These are phyloP conservation scores for Saccharum spontaneum DNA, from an alignment of 176 grass and related monocot species.

Conservation along the genomic window DNA sequence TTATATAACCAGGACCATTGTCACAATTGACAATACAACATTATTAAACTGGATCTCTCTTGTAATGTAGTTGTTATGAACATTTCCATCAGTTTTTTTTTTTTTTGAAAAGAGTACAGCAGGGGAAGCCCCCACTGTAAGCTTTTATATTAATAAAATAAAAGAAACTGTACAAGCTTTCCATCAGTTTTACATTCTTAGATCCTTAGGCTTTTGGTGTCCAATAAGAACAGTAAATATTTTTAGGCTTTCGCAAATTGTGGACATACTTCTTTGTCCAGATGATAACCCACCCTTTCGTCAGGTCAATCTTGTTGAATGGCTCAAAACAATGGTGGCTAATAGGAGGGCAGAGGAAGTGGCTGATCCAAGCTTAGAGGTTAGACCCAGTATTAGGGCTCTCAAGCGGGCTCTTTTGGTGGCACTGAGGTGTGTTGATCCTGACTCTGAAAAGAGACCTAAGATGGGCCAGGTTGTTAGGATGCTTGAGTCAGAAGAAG, in stretches of 20 bases:
- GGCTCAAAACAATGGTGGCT: slow-evolving; percentile 86
- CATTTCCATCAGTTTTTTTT: neutral
- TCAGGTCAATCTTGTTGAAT: slow-evolving; percentile 87
- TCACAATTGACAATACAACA: neutral
- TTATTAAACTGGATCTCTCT: neutral
- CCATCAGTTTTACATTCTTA: neutral
- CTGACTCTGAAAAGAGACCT: slow-evolving; percentile 80
- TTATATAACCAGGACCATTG: neutral
- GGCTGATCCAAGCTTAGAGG: slow-evolving; percentile 57
- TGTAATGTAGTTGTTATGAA: neutral
- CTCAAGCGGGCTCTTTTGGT: slow-evolving; percentile 69
- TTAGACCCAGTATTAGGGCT: slow-evolving; percentile 54
- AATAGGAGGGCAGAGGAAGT: slow-evolving; percentile 79
- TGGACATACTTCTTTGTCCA: neutral
- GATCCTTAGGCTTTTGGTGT: neutral
- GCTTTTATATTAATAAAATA: too few relatives aligned
- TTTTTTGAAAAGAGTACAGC: too few relatives aligned
- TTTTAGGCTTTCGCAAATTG: neutral
- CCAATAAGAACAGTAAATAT: neutral
- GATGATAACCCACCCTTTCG: slow-evolving; percentile 9
- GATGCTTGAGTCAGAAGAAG: slow-evolving; percentile 81
- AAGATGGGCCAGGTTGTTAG: slow-evolving; percentile 84
- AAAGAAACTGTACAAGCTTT: neutral
- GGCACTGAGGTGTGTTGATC: slow-evolving; percentile 78
- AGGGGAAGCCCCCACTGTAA: too few relatives aligned